A percentile compares a stretch with the other conserved stretches of the same genome.
phyloP scores from a whole-genome alignment of 768 basidiomycete genomes.

The Pleurotus djamor region DNA sequence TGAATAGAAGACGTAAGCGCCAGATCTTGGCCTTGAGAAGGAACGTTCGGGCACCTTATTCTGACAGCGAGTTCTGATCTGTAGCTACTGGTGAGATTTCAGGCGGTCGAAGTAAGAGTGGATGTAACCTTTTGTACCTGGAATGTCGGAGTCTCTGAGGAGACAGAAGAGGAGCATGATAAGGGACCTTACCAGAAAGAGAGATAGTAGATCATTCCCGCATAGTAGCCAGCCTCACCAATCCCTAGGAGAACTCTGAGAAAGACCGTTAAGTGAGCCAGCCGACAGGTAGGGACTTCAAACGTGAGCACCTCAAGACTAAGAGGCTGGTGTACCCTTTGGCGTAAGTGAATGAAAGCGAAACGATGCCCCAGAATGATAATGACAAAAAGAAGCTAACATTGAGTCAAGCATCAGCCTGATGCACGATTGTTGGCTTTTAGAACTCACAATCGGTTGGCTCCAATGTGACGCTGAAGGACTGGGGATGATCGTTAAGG shows the following conservation, averaged over 20 bases:
- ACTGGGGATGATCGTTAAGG: slow-evolving; percentile 25
- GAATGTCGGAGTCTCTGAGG: background rate
- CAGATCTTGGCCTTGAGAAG: background rate
- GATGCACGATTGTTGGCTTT: background rate
- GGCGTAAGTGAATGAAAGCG: slow-evolving; percentile 51
- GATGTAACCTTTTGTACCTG: slow-evolving; percentile 3
- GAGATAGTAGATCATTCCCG: slow-evolving; percentile 60
- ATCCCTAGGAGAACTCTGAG: slow-evolving; percentile 55
- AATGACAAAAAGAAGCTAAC: slow-evolving; percentile 53
- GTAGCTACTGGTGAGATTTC: background rate
- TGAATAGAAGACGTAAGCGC: slow-evolving; percentile 13
- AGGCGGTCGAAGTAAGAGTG: background rate
- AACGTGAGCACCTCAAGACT: slow-evolving; percentile 36
- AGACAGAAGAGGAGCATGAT: background rate
- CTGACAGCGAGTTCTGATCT: slow-evolving; percentile 50
- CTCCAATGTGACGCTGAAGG: slow-evolving; percentile 54
- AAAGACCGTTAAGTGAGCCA: background rate
- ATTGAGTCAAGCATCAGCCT: background rate
- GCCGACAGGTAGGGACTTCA: background rate
- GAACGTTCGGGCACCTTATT: slow-evolving; percentile 32
- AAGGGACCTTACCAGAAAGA: slow-evolving; percentile 47
- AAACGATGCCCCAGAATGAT: slow-evolving; percentile 50
- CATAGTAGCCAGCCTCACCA: slow-evolving; percentile 61
- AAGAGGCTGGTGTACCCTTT: slow-evolving; percentile 51
- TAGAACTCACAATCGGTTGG: slow-evolving; percentile 49